Evolutionary conservation across 495 filamentous ascomycete species (phyloP), one percentile per base, ranked within the genome.

Genomic region (Podospora anserina): DNA sequence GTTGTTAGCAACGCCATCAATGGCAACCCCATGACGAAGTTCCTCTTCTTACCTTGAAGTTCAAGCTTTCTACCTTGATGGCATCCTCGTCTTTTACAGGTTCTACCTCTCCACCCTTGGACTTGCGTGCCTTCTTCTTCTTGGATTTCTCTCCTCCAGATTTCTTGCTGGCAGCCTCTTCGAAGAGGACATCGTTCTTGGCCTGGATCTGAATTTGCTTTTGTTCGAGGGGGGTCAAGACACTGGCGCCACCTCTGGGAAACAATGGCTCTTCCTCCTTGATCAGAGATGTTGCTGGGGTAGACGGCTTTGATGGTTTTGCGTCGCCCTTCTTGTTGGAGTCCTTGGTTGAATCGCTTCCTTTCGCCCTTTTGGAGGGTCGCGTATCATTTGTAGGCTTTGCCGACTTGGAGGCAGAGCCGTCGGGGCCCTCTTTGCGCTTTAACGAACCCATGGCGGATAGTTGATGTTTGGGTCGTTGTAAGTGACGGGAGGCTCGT

Each of bases 181-280:
- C 95, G 75, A 97, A 97, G 9, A 98, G 83, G 27, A 94, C 94
- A 84, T 99, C 95, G 74, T 89, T 88, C 70, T 88, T 93, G 32
- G 95, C 95, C 78, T 98, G 90, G 68, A 95, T 91, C 73, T 95
- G 91, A 72, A 99, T 97, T 78, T 98, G 92, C 81, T 97, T 97
- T 71, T 95, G 89, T 77, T 99, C 95, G 63, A 99, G 84, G 27
- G 95, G 93, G 7, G 95, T 97, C 78, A 99, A 81, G 59, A 96
- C 84, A 76, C 92, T 95, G 16, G 86, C 95, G 66, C 95, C 96
- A 65, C 95, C 95, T 82, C 95, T 88, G 75, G 96, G 95, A 76
- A 99, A 99, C 30, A 93, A 80, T 4, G 87, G 86, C 72, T 97
- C 95, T 63, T 97, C 94, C 68, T 92, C 89, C 72, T 88, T 88